Evolutionary conservation across 371 early-diverging fungal genomes (phyloP), one percentile per base, ranked within the genome.

Genomic region (Rhizopus stolonifer): DNA sequence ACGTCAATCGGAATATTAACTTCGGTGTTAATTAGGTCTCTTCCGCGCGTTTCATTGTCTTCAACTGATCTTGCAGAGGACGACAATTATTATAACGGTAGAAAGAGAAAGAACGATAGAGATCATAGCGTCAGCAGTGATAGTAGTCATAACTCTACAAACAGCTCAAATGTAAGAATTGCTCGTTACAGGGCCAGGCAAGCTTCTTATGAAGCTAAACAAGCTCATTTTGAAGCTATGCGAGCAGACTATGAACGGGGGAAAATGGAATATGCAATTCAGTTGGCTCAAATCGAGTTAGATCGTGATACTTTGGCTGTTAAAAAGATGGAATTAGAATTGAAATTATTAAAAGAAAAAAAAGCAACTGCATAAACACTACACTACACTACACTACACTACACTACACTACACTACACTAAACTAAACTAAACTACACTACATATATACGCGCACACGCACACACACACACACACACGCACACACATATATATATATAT

Each of bases 181-280:
- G 53, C 59, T 26, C 38, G 49, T 2, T 59, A 53, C 23, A 42
- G 47, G 15, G 47, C 49, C 3, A 60, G 52, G 56, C 31, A 52
- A 42, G 61, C 61, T 3, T 52, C 51, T 9, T 61, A 61, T 36
- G 46, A 45, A 13, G 61, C 61, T 1, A 61, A 47, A 52, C 51
- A 61, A 39, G 61, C 61, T 10, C 46, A 46, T 47, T 55, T 26
- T 32, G 61, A 54, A 47, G 61, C 61, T 4, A 6, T 46, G 11
- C 48, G 38, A 49, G 38, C 61, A 39, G 55, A 55, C 24, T 31
- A 40, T 43, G 61, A 61, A 43, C 38, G 33, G 21, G n/a, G 21
- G 8, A 61, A 61, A 15, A 56, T 56, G 61, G 50, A 61, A 52
- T 47, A 47, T 47, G 56, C 56, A 6, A 48, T 61, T 34, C 46